phyloP scores from a whole-genome alignment of 2,329 filamentous ascomycete genomes.

The Mycosphaerelloides madeirae region DNA sequence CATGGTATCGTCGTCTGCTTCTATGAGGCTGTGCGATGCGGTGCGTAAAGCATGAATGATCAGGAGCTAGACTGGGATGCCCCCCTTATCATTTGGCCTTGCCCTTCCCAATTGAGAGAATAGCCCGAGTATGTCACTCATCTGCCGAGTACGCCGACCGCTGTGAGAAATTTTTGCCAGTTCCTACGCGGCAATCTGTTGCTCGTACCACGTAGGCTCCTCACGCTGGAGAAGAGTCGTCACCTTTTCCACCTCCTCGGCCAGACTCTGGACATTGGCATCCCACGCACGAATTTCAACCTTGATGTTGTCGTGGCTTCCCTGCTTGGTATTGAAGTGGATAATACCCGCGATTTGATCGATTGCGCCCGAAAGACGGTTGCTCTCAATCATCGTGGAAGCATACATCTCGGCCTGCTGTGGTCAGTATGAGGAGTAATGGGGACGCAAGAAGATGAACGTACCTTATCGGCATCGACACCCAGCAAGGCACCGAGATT shows the following conservation, averaged over 20 bases:
- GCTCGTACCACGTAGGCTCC: conserved; percentile 59
- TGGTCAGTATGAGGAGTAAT: too few species aligned
- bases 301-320: conserved; percentile 39
- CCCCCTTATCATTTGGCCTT: too few species aligned
- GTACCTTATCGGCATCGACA: conserved; percentile 54
- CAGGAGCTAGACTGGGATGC: too few species aligned
- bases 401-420: conserved; percentile 81
- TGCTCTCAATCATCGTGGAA: conserved; percentile 93
- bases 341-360: conserved; percentile 90
- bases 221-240: conserved; percentile 74
- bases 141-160: background rate
- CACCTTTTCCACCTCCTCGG: conserved; percentile 85
- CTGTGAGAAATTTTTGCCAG: background rate
- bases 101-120: too few species aligned
- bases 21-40: too few species aligned
- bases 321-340: conserved; percentile 76
- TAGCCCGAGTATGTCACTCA: too few species aligned
- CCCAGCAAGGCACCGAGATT: conserved; percentile 73
- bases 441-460: conserved; percentile 37
- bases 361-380: conserved; percentile 78
- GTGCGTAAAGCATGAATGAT: too few species aligned
- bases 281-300: conserved; percentile 83
- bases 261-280: conserved; percentile 74
- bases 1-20: too few species aligned
- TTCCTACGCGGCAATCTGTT: conserved; percentile 32